Evolutionary conservation across 2,329 filamentous ascomycete genomes (phyloP).

Genomic region (Lachnellula suecica): DNA sequence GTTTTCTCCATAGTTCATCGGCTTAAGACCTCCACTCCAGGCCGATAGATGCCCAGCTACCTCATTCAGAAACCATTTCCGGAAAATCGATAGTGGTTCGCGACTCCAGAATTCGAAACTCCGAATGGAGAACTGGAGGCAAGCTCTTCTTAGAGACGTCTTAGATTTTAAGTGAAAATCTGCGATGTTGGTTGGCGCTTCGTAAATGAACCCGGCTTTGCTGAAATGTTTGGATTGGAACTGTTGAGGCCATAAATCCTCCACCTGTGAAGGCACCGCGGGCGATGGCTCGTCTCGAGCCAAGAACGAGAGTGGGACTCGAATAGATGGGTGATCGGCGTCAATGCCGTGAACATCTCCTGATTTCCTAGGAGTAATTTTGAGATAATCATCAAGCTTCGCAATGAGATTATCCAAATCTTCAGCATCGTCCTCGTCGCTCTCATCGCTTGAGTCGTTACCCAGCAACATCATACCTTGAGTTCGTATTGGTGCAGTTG

Average conservation of each 20-base stretch:
- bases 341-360: no score
- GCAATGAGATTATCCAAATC: no score
- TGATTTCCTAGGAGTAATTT: no score
- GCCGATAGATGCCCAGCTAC: no score
- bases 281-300: background rate
- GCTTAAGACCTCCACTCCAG: no score
- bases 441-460: no score
- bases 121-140: background rate
- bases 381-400: no score
- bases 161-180: background rate
- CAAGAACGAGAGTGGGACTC: background rate
- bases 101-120: background rate
- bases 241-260: background rate
- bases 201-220: background rate
- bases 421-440: background rate
- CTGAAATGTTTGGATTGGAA: background rate
- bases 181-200: background rate
- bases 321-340: background rate
- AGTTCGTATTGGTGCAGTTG: background rate
- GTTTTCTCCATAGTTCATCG: no score
- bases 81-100: background rate
- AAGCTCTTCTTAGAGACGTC: background rate
- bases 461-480: no score
- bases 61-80: background rate
- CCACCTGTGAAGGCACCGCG: background rate